A percentile compares a stretch with the other conserved stretches of the same genome.
phyloP scores from a whole-genome alignment of 2,329 filamentous ascomycete species.

The Stemphylium lycopersici region DNA sequence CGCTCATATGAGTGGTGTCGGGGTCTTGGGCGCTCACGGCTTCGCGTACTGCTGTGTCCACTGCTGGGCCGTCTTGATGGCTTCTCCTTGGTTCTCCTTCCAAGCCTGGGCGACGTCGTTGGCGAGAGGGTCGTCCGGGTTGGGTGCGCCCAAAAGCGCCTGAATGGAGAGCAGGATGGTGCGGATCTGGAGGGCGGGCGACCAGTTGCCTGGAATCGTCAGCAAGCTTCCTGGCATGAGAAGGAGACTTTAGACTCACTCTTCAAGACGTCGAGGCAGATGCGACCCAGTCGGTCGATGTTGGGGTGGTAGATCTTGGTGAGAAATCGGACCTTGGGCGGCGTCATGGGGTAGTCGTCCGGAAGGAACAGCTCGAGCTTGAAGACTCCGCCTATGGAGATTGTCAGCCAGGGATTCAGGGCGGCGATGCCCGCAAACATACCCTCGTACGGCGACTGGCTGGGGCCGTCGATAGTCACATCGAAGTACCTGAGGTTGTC shows the following conservation, averaged over 20 bases:
- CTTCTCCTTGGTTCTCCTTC: constrained; percentile 94
- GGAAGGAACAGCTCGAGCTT: constrained; percentile 97
- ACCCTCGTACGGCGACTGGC: constrained; percentile 95
- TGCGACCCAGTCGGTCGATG: constrained; percentile 95
- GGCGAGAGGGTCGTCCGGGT: constrained; percentile 97
- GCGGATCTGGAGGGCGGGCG: constrained; percentile 93
- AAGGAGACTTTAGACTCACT: constrained; percentile 62
- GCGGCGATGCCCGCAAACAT: constrained; percentile 29
- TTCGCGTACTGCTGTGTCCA: constrained; percentile 86
- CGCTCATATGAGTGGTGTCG: neutral
- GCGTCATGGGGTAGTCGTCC: constrained; percentile 99
- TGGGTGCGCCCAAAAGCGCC: constrained; percentile 91
- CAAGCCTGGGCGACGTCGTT: constrained; percentile 97
- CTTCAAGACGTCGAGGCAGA: constrained; percentile 96
- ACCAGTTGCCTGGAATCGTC: constrained; percentile 83
- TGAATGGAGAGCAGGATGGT: constrained; percentile 99
- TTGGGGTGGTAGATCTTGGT: constrained; percentile 99
- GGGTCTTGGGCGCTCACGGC: constrained; percentile 21
- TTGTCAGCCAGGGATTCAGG: constrained; percentile 12
- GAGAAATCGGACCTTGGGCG: constrained; percentile 96
- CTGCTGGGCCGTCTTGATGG: constrained; percentile 88
- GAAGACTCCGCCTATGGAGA: constrained; percentile 74
- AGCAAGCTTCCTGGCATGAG: neutral
- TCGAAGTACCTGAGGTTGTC: constrained; percentile 99
- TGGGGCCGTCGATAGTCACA: constrained; percentile 91